These are phyloP conservation scores for Arthrobotrys iridis DNA, from an alignment of 2,329 filamentous ascomycete genomes.

Conservation along the genomic window DNA sequence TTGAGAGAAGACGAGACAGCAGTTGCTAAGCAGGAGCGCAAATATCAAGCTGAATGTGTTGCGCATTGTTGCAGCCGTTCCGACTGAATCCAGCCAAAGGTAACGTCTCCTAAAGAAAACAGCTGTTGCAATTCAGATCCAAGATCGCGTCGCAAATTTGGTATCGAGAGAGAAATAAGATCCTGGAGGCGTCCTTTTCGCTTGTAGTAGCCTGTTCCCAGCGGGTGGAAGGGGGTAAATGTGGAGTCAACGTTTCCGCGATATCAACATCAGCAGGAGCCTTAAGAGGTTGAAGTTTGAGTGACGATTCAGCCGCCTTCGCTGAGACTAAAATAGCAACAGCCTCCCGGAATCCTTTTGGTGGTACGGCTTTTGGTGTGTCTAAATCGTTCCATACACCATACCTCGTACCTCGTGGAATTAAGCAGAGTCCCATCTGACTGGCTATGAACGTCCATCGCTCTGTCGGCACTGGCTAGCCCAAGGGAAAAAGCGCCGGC, in stretches of 20 bases:
- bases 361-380: neutral
- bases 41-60: slow-evolving; percentile 36
- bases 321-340: slow-evolving; percentile 35
- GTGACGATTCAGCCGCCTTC: slow-evolving; percentile 24
- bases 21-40: slow-evolving; percentile 34
- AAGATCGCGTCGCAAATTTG: neutral
- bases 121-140: neutral
- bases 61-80: slow-evolving; percentile 52
- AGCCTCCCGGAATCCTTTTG: slow-evolving; percentile 14
- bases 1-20: slow-evolving; percentile 10
- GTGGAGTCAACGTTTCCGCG: slow-evolving; percentile 14
- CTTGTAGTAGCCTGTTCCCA: slow-evolving; percentile 1
- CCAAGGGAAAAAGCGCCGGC: neutral
- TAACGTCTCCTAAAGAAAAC: neutral
- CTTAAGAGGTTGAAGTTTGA: neutral
- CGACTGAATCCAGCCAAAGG: neutral
- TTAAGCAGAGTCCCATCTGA: slow-evolving; percentile 6
- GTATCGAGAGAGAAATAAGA: slow-evolving; percentile 1
- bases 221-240: neutral
- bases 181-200: neutral
- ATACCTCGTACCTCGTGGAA: no score
- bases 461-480: no score
- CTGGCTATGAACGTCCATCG: no score
- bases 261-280: slow-evolving; percentile 1
- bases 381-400: no score